Evolutionary conservation across 768 basidiomycete species (phyloP), one percentile per base, ranked within the genome.

Genomic region (Auricularia sp.): DNA sequence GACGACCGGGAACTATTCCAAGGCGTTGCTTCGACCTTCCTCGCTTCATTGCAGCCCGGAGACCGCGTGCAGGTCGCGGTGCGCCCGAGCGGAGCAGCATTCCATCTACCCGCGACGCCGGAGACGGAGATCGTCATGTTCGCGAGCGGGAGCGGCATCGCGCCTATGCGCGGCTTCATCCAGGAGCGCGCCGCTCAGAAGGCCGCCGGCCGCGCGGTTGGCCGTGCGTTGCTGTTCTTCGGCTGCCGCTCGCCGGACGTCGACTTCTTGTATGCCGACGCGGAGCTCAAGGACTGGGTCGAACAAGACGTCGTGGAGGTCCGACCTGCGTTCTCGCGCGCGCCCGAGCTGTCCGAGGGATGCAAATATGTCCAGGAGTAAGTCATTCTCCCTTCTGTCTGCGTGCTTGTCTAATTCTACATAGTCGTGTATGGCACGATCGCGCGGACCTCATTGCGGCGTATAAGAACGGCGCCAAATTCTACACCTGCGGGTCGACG

Each of bases 141-240:
- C 67, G 78, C 77, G 42, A 78, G 79, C 24, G 82, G 82, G 8
- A 76, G 79, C 3, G 82, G 82, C 4, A 67, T 83, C 13, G 78
- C 82, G 4, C 82, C 82, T 0, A 79, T 83, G 77, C 75, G 81
- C 45, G 80, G 78, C 1, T 83, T 83, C 74, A 74, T 83, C 54
- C 81, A 82, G 69, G 82, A 82, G 66, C 76, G 82, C 7, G 78
- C 79, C n/a, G 69, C 76, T 61, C 80, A 82, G 70, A 80, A 78
- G 71, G 71, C 72, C 34, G 74, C 77, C 8, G 80, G 80, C 1
- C 70, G 80, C 16, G 72, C 77, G 34, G 77, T 81, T 8, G 79
- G 77, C 3, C 70, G 72, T 65, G 74, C 75, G 61, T 65, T 81
- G 34, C 69, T 82, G 51, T 83, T 81, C 76, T 81, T 81, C 67